Conservation (phyloP, 805 yeast genomes). For the Candida gorgasii region DNA sequence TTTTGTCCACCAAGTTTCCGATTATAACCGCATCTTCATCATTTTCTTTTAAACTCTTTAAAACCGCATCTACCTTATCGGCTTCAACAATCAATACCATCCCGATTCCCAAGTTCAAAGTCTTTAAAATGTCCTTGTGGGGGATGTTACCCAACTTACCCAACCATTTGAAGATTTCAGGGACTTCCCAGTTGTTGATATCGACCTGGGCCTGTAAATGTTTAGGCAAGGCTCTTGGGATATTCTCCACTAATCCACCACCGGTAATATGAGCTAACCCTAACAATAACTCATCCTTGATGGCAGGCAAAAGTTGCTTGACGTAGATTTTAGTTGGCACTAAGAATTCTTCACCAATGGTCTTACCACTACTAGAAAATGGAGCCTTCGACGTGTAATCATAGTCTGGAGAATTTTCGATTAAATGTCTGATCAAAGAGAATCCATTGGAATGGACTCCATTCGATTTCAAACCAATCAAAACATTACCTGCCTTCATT, state of each 20-base stretch:
- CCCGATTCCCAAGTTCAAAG: slow-evolving; percentile 95
- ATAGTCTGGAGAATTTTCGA: slow-evolving; percentile 73
- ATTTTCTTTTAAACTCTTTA: slow-evolving; percentile 52
- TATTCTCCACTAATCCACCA: slow-evolving; percentile 95
- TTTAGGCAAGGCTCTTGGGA: slow-evolving; percentile 90
- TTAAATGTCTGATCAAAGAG: slow-evolving; percentile 88
- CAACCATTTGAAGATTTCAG: slow-evolving; percentile 91
- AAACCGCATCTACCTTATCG: slow-evolving; percentile 61
- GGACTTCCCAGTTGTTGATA: slow-evolving; percentile 77
- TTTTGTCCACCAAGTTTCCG: slow-evolving; percentile 36
- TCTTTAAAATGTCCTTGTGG: slow-evolving; percentile 76
- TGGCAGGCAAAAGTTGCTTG: slow-evolving; percentile 77
- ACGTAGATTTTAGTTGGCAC: slow-evolving; percentile 95
- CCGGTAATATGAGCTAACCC: slow-evolving; percentile 98
- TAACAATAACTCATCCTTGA: slow-evolving; percentile 64
- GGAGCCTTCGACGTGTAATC: slow-evolving; percentile 79
- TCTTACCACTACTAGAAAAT: slow-evolving; percentile 63
- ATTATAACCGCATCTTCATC: slow-evolving; percentile 71
- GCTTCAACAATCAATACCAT: slow-evolving; percentile 85
- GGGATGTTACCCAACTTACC: slow-evolving; percentile 93
- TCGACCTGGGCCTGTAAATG: slow-evolving; percentile 79
- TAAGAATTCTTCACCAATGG: slow-evolving; percentile 84
- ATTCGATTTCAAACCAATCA: slow-evolving; percentile 84
- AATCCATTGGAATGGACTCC: slow-evolving; percentile 98
- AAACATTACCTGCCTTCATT: slow-evolving; percentile 78